These are phyloP conservation scores for Aureobasidium sp. DNA, from an alignment of 2,329 filamentous ascomycete species.

Conservation along the genomic window DNA sequence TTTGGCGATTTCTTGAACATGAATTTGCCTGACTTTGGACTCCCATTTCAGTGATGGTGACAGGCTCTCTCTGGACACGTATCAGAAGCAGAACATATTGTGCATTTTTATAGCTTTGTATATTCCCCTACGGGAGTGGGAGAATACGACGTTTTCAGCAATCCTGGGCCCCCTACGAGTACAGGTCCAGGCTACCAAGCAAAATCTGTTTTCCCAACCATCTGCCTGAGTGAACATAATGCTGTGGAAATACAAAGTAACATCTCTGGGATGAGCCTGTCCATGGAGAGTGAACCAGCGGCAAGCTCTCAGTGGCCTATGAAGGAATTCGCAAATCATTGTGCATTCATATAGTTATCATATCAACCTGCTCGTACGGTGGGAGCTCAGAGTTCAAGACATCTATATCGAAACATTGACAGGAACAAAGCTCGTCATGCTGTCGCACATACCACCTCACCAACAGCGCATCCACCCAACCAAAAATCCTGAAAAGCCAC, in stretches of 20 bases:
- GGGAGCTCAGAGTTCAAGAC: neutral
- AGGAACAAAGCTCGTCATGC: neutral
- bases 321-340: neutral
- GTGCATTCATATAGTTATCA: neutral
- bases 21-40: constrained; percentile 14
- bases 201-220: neutral
- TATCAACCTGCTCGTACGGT: neutral
- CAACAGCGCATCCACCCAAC: neutral
- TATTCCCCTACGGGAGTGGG: neutral
- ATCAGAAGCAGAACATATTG: neutral
- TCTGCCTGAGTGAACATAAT: neutral
- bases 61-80: neutral
- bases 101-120: neutral
- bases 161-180: neutral
- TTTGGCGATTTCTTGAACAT: constrained; percentile 18
- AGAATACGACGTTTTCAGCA: neutral
- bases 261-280: neutral
- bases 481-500: neutral
- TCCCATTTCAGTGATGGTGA: neutral
- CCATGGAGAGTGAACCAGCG: neutral
- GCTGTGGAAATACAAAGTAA: neutral
- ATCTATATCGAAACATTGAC: neutral
- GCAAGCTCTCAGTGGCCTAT: neutral
- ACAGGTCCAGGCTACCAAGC: neutral
- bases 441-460: neutral